Base-by-base conservation (phyloP, 805 yeast genomes). In the Cyberlindnera sargentensis region DNA sequence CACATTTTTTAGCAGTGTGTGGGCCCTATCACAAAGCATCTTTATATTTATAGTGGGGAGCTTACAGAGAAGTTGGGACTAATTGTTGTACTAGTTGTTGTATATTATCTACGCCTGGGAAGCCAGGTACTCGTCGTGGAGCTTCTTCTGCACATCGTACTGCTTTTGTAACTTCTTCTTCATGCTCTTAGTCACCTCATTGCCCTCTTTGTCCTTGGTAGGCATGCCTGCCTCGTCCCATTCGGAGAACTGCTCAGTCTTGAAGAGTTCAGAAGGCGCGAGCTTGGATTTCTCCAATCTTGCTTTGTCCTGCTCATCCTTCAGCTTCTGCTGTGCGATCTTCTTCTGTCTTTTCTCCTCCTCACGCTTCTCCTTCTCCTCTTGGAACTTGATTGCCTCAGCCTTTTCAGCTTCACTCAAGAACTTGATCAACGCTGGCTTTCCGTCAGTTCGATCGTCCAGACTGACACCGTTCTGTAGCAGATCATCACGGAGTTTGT, bases 201-300 rank as follows among this genome's bases (percentile, higher is more conserved):
- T 87, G 9, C 98, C 98, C 8, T 76, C 78, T 31, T 68, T 72
- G 50, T 82, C 86, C 58, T 78, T 80, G 0, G 80, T 72, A 20
- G 99, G 99, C 15, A 93, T 45, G 1, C 99, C 99, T 31, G 73
- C 65, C 26, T 75, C 90, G 60, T 93, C 97, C 85, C 91, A 93
- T 58, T 77, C 84, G 8, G 77, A 63, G 61, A 78, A 93, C 45
- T 73, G 75, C 5, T 58, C 64, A 43, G 76, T 75, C 55, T 71
- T 74, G 68, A 90, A 93, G 80, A 93, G 65, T 26, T 84, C 90
- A 34, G 59, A 47, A 2, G 98, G 96, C 7, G 78, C 60, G 3
- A 80, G 51, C 56, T 78, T 80, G 48, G 91, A 84, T 64, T 82
- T 86, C 42, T 71, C 84, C 38, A 70, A 55, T 54, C 77, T 71